These are phyloP conservation scores for Globisporangium mamillatum DNA, from an alignment of 352 stramenopile genomes.

Conservation along the genomic window DNA sequence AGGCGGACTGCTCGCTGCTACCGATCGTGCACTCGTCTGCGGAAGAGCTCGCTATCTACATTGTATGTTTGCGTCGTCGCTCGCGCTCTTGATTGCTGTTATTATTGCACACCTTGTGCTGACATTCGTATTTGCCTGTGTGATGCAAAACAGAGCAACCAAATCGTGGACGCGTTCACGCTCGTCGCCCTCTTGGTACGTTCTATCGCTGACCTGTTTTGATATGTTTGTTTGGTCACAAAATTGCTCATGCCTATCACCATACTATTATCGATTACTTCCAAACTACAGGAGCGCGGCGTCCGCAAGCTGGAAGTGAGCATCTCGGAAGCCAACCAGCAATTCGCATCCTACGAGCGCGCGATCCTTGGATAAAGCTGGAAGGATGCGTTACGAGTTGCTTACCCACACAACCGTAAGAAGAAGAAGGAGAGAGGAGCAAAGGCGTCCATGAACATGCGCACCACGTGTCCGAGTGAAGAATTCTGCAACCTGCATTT, in stretches of 20 bases:
- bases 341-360: slow-evolving; percentile 85
- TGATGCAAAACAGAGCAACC: slow-evolving; percentile 61
- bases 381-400: background rate
- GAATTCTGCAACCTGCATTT: slow-evolving; percentile 1
- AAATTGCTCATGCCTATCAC: background rate
- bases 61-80: slow-evolving; percentile 49
- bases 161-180: slow-evolving; percentile 84
- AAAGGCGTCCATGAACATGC: background rate
- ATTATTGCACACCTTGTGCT: background rate
- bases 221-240: background rate
- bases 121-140: slow-evolving; percentile 2
- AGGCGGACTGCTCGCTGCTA: slow-evolving; percentile 93
- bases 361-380: slow-evolving; percentile 45
- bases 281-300: slow-evolving; percentile 49
- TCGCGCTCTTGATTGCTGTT: background rate
- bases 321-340: slow-evolving; percentile 91
- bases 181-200: slow-evolving; percentile 65
- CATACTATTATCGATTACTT: background rate
- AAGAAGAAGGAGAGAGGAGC: background rate
- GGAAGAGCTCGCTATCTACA: slow-evolving; percentile 95
- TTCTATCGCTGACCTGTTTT: background rate
- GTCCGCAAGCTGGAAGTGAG: slow-evolving; percentile 91
- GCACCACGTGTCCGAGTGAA: background rate
- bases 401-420: background rate
- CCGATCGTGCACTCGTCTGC: slow-evolving; percentile 97